phyloP scores from a whole-genome alignment of 441 rosid species.

The Macaranga tanarius region DNA sequence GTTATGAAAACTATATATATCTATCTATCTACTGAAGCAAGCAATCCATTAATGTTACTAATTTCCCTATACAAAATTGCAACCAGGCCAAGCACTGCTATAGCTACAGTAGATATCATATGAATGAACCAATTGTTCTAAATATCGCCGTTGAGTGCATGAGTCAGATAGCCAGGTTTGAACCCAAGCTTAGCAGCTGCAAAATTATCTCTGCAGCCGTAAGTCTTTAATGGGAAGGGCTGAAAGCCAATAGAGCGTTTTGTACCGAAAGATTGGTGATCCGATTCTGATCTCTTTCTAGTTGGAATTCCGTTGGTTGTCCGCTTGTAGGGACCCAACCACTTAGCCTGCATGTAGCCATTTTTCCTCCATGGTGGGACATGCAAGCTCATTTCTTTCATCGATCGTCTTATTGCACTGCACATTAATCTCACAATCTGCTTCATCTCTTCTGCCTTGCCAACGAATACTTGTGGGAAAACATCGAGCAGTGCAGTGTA shows the following conservation, averaged over 20 bases:
- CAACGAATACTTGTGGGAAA: slow-evolving; percentile 51
- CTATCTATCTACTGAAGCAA: too few species aligned
- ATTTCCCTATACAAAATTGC: too few species aligned
- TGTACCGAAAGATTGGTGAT: neutral
- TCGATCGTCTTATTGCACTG: slow-evolving; percentile 47
- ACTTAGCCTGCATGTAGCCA: slow-evolving; percentile 72
- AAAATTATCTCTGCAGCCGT: slow-evolving; percentile 26
- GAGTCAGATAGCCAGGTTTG: slow-evolving; percentile 37
- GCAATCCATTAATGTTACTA: too few species aligned
- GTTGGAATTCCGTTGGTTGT: slow-evolving; percentile 39
- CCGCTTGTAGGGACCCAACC: slow-evolving; percentile 70
- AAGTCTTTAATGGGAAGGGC: slow-evolving; percentile 17
- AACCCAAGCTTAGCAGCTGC: slow-evolving; percentile 12
- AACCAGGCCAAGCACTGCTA: neutral
- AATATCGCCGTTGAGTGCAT: slow-evolving; percentile 24
- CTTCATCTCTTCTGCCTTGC: slow-evolving; percentile 52
- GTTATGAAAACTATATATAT: too few species aligned
- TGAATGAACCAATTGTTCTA: neutral
- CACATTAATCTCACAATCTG: slow-evolving; percentile 62
- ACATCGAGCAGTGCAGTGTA: slow-evolving; percentile 41
- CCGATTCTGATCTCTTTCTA: neutral
- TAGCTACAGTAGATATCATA: neutral
- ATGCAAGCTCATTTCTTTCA: slow-evolving; percentile 44
- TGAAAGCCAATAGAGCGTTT: slow-evolving; percentile 34
- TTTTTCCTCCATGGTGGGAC: slow-evolving; percentile 83